These are phyloP conservation scores for Candida maesae DNA, from an alignment of 805 yeast genomes.

Conservation along the genomic window DNA sequence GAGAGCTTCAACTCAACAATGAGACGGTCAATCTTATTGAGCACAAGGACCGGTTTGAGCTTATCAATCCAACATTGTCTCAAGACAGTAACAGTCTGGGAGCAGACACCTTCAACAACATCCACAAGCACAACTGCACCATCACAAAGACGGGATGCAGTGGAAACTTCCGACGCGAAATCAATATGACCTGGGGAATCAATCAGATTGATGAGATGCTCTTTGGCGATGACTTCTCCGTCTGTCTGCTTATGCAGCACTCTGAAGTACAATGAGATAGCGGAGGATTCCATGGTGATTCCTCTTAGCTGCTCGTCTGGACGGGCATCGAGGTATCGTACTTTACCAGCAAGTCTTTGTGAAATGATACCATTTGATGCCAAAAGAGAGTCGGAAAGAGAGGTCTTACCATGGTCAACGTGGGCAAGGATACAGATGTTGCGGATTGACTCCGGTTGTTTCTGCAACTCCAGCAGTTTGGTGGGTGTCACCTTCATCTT, in stretches of 20 bases:
- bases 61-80: constrained; percentile 96
- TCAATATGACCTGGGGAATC: constrained; percentile 99
- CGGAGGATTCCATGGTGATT: constrained; percentile 96
- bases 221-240: constrained; percentile 49
- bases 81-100: constrained; percentile 92
- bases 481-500: constrained; percentile 56
- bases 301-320: constrained; percentile 96
- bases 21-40: constrained; percentile 88
- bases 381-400: constrained; percentile 83
- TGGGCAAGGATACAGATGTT: constrained; percentile 96
- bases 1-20: constrained; percentile 77
- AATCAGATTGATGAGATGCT: constrained; percentile 83
- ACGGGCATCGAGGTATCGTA: constrained; percentile 86
- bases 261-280: constrained; percentile 87
- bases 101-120: constrained; percentile 97
- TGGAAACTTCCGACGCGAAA: constrained; percentile 92
- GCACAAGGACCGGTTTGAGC: constrained; percentile 78
- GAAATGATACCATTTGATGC: constrained; percentile 98
- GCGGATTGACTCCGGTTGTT: constrained; percentile 64
- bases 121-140: constrained; percentile 95
- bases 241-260: constrained; percentile 46
- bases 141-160: constrained; percentile 93
- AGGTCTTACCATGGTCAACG: constrained; percentile 98
- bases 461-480: constrained; percentile 63
- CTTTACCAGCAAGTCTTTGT: constrained; percentile 91